Percentiles rank a stretch among this genome's conserved stretches.
Conservation (phyloP, 1,139 yeast genomes). For the Lodderomyces pseudojiufengensis region DNA sequence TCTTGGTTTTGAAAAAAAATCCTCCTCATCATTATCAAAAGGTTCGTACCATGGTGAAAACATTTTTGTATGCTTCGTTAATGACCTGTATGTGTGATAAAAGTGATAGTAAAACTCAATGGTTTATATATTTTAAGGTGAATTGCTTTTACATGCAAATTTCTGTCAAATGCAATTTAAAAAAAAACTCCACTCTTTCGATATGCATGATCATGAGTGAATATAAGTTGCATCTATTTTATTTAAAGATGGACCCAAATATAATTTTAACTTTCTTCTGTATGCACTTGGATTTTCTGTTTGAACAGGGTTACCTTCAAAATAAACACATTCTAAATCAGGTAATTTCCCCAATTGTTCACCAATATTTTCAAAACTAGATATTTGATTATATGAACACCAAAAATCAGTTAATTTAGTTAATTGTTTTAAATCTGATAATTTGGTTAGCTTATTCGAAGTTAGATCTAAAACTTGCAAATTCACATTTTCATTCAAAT, state of each 20-base stretch:
- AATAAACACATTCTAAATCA: conserved; percentile 80
- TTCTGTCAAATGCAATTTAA: conserved; percentile 3
- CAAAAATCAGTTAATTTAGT: conserved; percentile 79
- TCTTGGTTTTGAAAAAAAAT: conserved; percentile 9
- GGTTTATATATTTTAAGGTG: background rate
- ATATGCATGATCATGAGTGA: conserved; percentile 12
- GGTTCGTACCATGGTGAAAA: conserved; percentile 6
- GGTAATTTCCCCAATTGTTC: conserved; percentile 60
- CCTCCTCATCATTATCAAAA: background rate
- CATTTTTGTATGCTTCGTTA: conserved; percentile 1
- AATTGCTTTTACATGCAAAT: background rate
- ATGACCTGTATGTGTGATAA: too few relatives aligned
- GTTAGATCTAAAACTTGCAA: conserved; percentile 79
- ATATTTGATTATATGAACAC: conserved; percentile 79
- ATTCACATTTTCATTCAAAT: conserved; percentile 66
- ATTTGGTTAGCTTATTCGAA: conserved; percentile 58
- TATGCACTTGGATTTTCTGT: conserved; percentile 70
- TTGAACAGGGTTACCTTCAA: conserved; percentile 94
- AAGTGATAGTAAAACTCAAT: too few relatives aligned
- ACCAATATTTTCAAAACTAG: conserved; percentile 65
- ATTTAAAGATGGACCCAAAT: conserved; percentile 67
- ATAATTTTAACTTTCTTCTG: conserved; percentile 73
- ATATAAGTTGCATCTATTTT: conserved; percentile 92
- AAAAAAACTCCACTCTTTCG: background rate
- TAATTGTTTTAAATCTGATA: conserved; percentile 67